A percentile compares a stretch with the other conserved stretches of the same genome.
phyloP scores from a whole-genome alignment of 2,329 filamentous ascomycete species.

The Lizonia empirigonia region DNA sequence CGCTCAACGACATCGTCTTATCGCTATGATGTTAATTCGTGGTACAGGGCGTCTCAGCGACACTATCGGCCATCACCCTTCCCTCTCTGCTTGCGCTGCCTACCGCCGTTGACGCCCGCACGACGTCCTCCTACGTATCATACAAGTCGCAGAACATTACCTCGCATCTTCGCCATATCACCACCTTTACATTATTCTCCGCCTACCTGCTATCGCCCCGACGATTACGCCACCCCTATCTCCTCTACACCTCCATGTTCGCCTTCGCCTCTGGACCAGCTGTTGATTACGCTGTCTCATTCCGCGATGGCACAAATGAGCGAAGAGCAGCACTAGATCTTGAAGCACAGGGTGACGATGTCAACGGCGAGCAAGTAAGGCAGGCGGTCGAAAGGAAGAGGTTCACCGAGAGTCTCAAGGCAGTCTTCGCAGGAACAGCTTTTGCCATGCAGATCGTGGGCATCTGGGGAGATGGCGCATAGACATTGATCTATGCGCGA shows the following conservation, averaged over 20 bases:
- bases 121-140: constrained; percentile 62
- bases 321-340: constrained; percentile 32
- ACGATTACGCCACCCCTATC: constrained; percentile 81
- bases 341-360: constrained; percentile 48
- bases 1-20: too few relatives aligned
- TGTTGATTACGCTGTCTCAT: constrained; percentile 45
- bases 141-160: constrained; percentile 58
- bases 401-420: constrained; percentile 51
- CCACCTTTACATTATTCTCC: constrained; percentile 73
- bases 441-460: constrained; percentile 56
- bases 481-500: background rate
- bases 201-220: constrained; percentile 79
- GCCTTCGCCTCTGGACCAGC: constrained; percentile 56
- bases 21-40: constrained; percentile 4
- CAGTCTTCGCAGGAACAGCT: constrained; percentile 50
- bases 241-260: constrained; percentile 81
- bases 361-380: constrained; percentile 59
- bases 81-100: constrained; percentile 82
- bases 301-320: constrained; percentile 30
- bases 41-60: constrained; percentile 82
- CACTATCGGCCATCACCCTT: constrained; percentile 76
- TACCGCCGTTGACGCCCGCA: constrained; percentile 73
- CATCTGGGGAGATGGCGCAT: constrained; percentile 56
- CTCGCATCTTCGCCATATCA: constrained; percentile 70
- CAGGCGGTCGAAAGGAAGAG: constrained; percentile 52